phyloP scores from a whole-genome alignment of 225 moss, liverwort and hornwort genomes.

The Polytrichum commune region DNA sequence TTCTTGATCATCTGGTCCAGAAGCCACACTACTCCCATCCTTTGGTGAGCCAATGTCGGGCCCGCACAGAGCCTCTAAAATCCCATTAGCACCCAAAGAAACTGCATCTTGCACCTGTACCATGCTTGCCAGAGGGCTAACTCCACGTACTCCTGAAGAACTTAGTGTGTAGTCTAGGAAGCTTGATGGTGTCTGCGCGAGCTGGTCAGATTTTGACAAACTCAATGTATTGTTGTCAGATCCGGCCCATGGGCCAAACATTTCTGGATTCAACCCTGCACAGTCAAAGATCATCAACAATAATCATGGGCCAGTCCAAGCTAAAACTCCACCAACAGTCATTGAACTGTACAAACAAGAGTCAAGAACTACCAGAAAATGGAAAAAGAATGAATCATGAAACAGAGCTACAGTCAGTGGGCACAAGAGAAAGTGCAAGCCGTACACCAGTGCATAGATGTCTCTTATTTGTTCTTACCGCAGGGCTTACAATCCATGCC shows the following conservation, averaged over 20 bases:
- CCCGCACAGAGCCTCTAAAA: conserved; percentile 9
- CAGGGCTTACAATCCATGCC: conserved; percentile 13
- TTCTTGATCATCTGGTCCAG: conserved; percentile 31
- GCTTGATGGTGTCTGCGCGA: conserved; percentile 5
- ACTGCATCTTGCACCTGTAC: conserved; percentile 16
- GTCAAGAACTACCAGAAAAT: too few relatives aligned
- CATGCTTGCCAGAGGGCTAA: conserved; percentile 5
- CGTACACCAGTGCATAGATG: too few relatives aligned
- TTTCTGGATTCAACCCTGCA: conserved; percentile 32
- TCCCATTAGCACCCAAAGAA: conserved; percentile 1
- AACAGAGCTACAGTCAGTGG: too few relatives aligned
- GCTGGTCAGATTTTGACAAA: conserved; percentile 20
- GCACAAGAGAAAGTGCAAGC: too few relatives aligned
- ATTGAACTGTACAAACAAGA: too few relatives aligned
- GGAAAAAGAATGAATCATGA: too few relatives aligned
- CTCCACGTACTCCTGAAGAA: conserved; percentile 7
- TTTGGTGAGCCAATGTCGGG: conserved; percentile 19
- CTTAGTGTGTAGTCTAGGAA: conserved; percentile 12
- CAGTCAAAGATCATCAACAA: background rate
- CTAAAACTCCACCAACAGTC: too few relatives aligned
- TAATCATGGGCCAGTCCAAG: too few relatives aligned
- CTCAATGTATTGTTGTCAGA: conserved; percentile 8
- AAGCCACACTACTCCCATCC: conserved; percentile 40
- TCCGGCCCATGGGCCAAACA: conserved; percentile 26
- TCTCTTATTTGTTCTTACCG: conserved; percentile 20